Percentiles rank a stretch among this genome's conserved stretches.
Evolutionary conservation across 2,329 filamentous ascomycete genomes (phyloP).

Genomic region (Sphaerostilbella broomeana): DNA sequence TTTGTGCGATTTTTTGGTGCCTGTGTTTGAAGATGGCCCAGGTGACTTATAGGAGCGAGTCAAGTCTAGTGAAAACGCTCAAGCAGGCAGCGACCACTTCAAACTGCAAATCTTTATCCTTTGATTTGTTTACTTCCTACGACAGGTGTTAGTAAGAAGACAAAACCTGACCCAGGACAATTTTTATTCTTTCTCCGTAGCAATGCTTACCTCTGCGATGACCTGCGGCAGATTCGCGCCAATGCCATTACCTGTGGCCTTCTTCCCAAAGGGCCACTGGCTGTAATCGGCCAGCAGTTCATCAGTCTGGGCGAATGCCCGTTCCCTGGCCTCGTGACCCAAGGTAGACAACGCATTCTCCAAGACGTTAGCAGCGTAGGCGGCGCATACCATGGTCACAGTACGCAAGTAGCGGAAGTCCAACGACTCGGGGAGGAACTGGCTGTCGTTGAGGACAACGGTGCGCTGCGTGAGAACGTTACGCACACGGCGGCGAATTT

Average conservation of each 20-base stretch:
- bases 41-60: slow-evolving; percentile 72
- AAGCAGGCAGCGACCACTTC: slow-evolving; percentile 96
- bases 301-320: slow-evolving; percentile 94
- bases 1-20: too few species aligned
- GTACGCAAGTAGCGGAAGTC: slow-evolving; percentile 92
- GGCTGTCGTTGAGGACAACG: slow-evolving; percentile 76
- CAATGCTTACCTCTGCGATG: slow-evolving; percentile 58
- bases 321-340: slow-evolving; percentile 87
- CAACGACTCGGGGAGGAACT: slow-evolving; percentile 88
- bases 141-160: slow-evolving; percentile 13
- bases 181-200: too few species aligned
- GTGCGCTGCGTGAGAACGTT: slow-evolving; percentile 91
- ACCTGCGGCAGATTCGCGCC: slow-evolving; percentile 88
- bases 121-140: slow-evolving; percentile 72
- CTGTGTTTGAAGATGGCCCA: background rate
- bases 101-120: slow-evolving; percentile 92
- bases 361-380: slow-evolving; percentile 94
- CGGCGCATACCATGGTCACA: slow-evolving; percentile 92
- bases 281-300: slow-evolving; percentile 93
- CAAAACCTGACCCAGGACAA: too few species aligned
- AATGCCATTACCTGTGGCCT: slow-evolving; percentile 72
- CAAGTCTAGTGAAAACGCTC: slow-evolving; percentile 94
- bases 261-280: slow-evolving; percentile 91
- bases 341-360: slow-evolving; percentile 95
- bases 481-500: slow-evolving; percentile 87